These are phyloP conservation scores for Lathyrus oleraceus DNA, from an alignment of 306 rosid genomes.

Conservation along the genomic window DNA sequence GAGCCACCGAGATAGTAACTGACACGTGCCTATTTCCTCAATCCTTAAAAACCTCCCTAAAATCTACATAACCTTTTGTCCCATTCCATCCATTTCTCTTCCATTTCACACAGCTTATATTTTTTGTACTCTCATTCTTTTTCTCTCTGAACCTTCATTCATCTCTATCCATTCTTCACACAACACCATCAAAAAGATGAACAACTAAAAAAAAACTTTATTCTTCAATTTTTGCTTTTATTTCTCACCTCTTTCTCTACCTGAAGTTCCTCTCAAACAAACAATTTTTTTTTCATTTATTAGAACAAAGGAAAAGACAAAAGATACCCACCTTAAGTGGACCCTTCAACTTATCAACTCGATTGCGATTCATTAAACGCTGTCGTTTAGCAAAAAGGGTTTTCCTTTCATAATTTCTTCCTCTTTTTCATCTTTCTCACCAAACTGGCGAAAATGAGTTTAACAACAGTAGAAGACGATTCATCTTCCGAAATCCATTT, in stretches of 20 bases:
- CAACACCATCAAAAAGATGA: background rate
- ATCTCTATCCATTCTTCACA: background rate
- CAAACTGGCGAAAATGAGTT: conserved; percentile 81
- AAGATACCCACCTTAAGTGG: background rate
- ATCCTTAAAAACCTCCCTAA: too few relatives aligned
- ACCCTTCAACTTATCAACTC: background rate
- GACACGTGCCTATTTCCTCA: background rate
- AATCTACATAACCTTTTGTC: background rate
- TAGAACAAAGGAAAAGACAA: conserved; percentile 1
- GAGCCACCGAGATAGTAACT: background rate
- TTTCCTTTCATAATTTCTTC: background rate
- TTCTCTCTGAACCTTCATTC: background rate
- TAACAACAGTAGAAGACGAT: conserved; percentile 70
- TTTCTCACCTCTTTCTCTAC: background rate
- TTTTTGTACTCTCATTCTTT: background rate
- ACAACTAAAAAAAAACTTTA: background rate
- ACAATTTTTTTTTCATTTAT: background rate
- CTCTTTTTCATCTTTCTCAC: background rate
- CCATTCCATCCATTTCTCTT: background rate
- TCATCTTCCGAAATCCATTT: conserved; percentile 73
- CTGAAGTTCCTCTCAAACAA: background rate
- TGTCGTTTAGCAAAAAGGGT: background rate
- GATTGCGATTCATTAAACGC: background rate
- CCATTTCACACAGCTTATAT: background rate
- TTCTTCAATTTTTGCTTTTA: too few relatives aligned